Percentiles rank a stretch among this genome's conserved stretches.
These are phyloP conservation scores for Citeromyces matritensis DNA, from an alignment of 805 yeast genomes.

Conservation along the genomic window DNA sequence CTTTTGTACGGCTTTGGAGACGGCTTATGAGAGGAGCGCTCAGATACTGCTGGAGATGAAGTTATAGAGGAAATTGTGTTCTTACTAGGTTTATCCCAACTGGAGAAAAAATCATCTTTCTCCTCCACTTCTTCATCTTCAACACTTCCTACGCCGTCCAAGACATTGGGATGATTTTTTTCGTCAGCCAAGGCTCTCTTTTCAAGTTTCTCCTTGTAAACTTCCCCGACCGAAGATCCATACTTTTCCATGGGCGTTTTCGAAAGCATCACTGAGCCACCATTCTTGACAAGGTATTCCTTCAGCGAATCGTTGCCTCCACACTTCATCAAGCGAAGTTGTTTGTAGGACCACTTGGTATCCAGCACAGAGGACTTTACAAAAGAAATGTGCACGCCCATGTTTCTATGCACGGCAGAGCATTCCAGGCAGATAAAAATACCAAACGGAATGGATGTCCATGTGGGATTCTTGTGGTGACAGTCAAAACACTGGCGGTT, in stretches of 20 bases:
- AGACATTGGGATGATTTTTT: constrained; percentile 52
- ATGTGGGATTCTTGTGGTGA: constrained; percentile 85
- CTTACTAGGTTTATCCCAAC: constrained; percentile 70
- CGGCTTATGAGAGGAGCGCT: constrained; percentile 14
- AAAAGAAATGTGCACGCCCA: constrained; percentile 93
- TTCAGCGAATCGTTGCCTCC: constrained; percentile 87
- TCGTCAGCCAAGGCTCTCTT: constrained; percentile 55
- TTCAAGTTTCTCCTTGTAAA: constrained; percentile 69
- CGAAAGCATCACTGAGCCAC: constrained; percentile 61
- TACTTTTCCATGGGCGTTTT: constrained; percentile 68
- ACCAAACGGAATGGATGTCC: constrained; percentile 98
- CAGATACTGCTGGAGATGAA: constrained; percentile 16
- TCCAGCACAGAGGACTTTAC: constrained; percentile 87
- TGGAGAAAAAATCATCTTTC: constrained; percentile 79
- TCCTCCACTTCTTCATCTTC: constrained; percentile 16
- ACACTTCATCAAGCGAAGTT: constrained; percentile 79
- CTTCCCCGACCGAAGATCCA: constrained; percentile 63
- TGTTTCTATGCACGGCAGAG: constrained; percentile 86
- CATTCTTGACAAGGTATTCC: constrained; percentile 72
- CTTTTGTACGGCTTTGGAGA: constrained; percentile 11
- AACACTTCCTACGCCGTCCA: constrained; percentile 40
- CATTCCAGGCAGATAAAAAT: constrained; percentile 87
- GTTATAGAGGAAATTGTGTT: constrained; percentile 22
- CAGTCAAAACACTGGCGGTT: constrained; percentile 89
- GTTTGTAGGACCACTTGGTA: constrained; percentile 76